Evolutionary conservation across 495 filamentous ascomycete species (phyloP).

Genomic region (Jackrogersella multiformis): DNA sequence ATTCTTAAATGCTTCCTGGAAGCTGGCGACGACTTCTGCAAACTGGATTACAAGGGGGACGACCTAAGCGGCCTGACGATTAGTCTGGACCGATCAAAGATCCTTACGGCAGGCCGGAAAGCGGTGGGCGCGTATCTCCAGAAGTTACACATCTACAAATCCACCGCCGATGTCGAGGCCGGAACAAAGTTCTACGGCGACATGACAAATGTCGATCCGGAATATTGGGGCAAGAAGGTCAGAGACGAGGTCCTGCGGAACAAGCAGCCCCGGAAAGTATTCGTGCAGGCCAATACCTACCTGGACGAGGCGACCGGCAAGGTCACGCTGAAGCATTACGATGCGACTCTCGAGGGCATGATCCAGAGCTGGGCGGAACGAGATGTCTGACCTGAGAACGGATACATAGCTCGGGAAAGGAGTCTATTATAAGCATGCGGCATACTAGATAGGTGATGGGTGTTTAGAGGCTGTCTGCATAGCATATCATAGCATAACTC

Average conservation of each 20-base stretch:
- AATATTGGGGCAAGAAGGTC: slow-evolving; percentile 81
- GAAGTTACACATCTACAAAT: slow-evolving; percentile 92
- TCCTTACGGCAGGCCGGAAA: slow-evolving; percentile 68
- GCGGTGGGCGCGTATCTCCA: slow-evolving; percentile 90
- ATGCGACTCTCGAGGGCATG: slow-evolving; percentile 82
- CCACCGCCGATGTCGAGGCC: slow-evolving; percentile 80
- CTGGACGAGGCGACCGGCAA: slow-evolving; percentile 71
- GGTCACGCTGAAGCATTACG: slow-evolving; percentile 88
- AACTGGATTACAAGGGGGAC: slow-evolving; percentile 74
- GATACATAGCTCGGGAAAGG: slow-evolving; percentile 4
- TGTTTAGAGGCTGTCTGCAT: not conserved
- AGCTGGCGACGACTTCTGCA: slow-evolving; percentile 83
- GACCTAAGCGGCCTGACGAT: slow-evolving; percentile 86
- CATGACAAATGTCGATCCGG: slow-evolving; percentile 80
- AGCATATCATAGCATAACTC: not conserved
- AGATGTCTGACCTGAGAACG: slow-evolving; percentile 32
- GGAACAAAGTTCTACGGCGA: slow-evolving; percentile 81
- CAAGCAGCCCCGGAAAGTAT: slow-evolving; percentile 93
- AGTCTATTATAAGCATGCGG: slow-evolving; percentile 26
- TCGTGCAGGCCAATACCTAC: slow-evolving; percentile 92
- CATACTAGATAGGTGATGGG: not conserved
- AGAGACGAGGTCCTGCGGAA: slow-evolving; percentile 81
- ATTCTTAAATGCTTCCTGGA: slow-evolving; percentile 92
- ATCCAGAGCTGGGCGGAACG: slow-evolving; percentile 88
- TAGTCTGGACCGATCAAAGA: slow-evolving; percentile 82